phyloP scores from a whole-genome alignment of 2,329 filamentous ascomycete species.

The Cryoendolithus antarcticus region DNA sequence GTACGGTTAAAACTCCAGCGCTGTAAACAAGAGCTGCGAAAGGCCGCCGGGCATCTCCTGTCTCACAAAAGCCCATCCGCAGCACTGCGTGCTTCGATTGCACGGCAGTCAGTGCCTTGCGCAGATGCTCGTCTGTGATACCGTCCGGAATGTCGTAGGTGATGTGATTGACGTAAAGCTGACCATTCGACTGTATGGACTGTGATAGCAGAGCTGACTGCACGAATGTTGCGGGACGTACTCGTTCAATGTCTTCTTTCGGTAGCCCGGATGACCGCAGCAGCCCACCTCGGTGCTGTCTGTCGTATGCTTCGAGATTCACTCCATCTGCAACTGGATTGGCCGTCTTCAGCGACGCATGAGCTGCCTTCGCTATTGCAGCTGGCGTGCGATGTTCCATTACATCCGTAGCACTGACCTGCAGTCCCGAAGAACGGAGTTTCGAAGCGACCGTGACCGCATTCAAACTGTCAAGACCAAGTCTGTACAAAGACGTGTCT shows the following conservation, averaged over 20 bases:
- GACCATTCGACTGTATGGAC: slow-evolving; percentile 54
- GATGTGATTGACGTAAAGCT: slow-evolving; percentile 65
- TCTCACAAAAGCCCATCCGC: slow-evolving; percentile 57
- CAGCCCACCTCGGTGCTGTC: slow-evolving; percentile 25
- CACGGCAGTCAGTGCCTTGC: slow-evolving; percentile 47
- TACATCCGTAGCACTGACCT: slow-evolving; percentile 58
- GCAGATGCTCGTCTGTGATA: slow-evolving; percentile 32
- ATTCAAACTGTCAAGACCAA: slow-evolving; percentile 88
- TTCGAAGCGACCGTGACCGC: slow-evolving; percentile 62
- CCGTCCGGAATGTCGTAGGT: slow-evolving; percentile 37
- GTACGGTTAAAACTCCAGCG: slow-evolving; percentile 6
- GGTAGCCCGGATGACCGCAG: slow-evolving; percentile 21
- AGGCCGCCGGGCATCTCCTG: slow-evolving; percentile 46
- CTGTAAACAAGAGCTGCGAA: slow-evolving; percentile 65
- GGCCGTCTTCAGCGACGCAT: background rate
- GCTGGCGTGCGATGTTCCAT: slow-evolving; percentile 39
- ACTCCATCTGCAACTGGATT: slow-evolving; percentile 16
- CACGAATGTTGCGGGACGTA: slow-evolving; percentile 67
- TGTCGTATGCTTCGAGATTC: slow-evolving; percentile 41
- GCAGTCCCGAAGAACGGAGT: slow-evolving; percentile 48
- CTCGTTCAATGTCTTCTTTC: slow-evolving; percentile 35
- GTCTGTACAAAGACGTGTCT: slow-evolving; percentile 64
- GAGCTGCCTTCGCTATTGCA: slow-evolving; percentile 10
- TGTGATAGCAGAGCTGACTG: slow-evolving; percentile 71
- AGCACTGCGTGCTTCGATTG: slow-evolving; percentile 55